Conservation (phyloP, 164 flowering plant genomes). For the Vitis riparia region DNA sequence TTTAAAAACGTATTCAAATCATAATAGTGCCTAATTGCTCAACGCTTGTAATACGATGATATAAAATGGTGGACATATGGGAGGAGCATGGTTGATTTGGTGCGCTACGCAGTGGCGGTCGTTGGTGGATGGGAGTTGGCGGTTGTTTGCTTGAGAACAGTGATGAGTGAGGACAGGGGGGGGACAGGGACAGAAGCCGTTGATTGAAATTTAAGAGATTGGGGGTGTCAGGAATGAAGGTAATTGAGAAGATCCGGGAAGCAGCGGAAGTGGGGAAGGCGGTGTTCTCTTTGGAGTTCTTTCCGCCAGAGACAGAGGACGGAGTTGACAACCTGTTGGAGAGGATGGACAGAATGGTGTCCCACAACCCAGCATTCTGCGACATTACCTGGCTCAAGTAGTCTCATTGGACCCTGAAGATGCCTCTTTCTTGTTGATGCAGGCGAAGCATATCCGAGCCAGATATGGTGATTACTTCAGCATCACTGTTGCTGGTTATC, state of each 20-base stretch:
- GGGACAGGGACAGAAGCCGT: too few relatives aligned
- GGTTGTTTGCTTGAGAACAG: too few relatives aligned
- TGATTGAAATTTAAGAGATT: background rate
- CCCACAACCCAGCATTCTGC: slow-evolving; percentile 85
- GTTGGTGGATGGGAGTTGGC: too few relatives aligned
- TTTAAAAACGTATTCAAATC: too few relatives aligned
- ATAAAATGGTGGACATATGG: too few relatives aligned
- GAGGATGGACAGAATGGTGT: slow-evolving; percentile 91
- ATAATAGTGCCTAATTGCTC: too few relatives aligned
- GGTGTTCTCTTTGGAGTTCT: slow-evolving; percentile 93
- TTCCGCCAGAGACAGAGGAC: slow-evolving; percentile 93
- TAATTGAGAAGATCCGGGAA: slow-evolving; percentile 77
- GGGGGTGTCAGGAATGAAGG: slow-evolving; percentile 59
- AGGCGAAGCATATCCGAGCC: slow-evolving; percentile 79
- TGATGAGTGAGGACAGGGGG: too few relatives aligned
- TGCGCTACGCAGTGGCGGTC: too few relatives aligned
- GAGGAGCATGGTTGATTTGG: too few relatives aligned
- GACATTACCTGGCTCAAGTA: slow-evolving; percentile 76
- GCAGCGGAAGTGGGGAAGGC: slow-evolving; percentile 29
- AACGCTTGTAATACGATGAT: too few relatives aligned
- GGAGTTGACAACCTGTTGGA: slow-evolving; percentile 95
- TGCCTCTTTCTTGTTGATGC: slow-evolving; percentile 2
- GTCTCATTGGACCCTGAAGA: too few relatives aligned
- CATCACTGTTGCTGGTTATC: slow-evolving; percentile 96
- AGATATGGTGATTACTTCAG: slow-evolving; percentile 92